phyloP scores from a whole-genome alignment of 225 moss, liverwort and hornwort genomes.

The Bryoerythrophyllum caledonicum region DNA sequence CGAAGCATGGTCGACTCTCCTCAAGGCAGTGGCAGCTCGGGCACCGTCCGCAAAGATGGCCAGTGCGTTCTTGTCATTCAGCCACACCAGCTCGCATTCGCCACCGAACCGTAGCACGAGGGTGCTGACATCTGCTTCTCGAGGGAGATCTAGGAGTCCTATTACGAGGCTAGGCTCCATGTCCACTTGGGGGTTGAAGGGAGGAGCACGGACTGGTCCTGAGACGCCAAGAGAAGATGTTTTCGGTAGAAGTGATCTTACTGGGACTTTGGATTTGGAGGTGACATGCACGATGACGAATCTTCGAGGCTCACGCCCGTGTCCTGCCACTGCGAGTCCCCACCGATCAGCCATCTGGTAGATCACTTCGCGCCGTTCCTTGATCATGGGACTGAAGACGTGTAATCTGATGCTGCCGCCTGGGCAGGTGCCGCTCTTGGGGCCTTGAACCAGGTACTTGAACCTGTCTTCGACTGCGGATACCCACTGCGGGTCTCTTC shows the following conservation, averaged over 20 bases:
- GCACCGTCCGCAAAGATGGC: slow-evolving; percentile 85
- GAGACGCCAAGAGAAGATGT: slow-evolving; percentile 35
- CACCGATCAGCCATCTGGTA: slow-evolving; percentile 88
- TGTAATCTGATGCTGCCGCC: slow-evolving; percentile 65
- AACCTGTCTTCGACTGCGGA: slow-evolving; percentile 85
- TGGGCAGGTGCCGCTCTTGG: slow-evolving; percentile 51
- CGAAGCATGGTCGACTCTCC: slow-evolving; percentile 91
- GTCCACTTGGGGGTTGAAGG: slow-evolving; percentile 79
- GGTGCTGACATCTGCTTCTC: slow-evolving; percentile 87
- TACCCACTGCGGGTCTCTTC: slow-evolving; percentile 95
- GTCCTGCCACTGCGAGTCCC: slow-evolving; percentile 66
- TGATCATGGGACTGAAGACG: slow-evolving; percentile 76
- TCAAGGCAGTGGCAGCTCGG: slow-evolving; percentile 85
- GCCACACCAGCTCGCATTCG: slow-evolving; percentile 96
- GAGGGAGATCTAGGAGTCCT: slow-evolving; percentile 83
- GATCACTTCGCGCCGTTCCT: slow-evolving; percentile 82
- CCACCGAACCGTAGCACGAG: slow-evolving; percentile 94
- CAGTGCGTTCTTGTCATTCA: slow-evolving; percentile 93
- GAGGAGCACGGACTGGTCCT: slow-evolving; percentile 62
- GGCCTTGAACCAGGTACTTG: slow-evolving; percentile 80
- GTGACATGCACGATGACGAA: slow-evolving; percentile 83
- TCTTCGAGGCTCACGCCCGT: slow-evolving; percentile 84
- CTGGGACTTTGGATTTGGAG: slow-evolving; percentile 79
- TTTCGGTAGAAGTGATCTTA: slow-evolving; percentile 67
- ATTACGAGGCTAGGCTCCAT: slow-evolving; percentile 91